Evolutionary conservation across 2,329 filamentous ascomycete species (phyloP), one percentile per base, ranked within the genome.

Genomic region (Sporothrix sp.): DNA sequence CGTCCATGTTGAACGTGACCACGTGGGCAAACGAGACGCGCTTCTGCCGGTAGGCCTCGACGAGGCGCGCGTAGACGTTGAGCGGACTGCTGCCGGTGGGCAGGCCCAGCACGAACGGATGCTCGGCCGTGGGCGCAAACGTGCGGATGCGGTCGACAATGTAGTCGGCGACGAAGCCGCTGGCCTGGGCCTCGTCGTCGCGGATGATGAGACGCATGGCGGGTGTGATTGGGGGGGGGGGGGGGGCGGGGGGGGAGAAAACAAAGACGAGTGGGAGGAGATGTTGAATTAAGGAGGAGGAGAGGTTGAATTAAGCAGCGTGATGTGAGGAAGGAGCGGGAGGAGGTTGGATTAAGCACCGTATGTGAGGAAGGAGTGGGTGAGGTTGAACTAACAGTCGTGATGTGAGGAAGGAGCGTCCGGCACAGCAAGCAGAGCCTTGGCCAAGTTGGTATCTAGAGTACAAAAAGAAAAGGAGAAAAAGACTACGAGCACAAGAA

Each of bases 41-140:
- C 58, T 77, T 78, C 51, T 73, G 70, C 62, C 81, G 80, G 69
- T 79, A 73, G 54, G 71, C 72, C 54, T 72, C 67, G 25, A 88
- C 84, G 2, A 88, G 73, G 54, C 79, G 72, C 60, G 78, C 75
- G 71, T 88, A 87, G 59, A 87, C 78, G 51, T 76, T 71, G 53
- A 85, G 74, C 1, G 84, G 84, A 50, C 78, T 85, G 60, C 81
- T 85, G 44, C 84, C 84, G 5, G 84, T 87, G 1, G 84, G 84
- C 39, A 87, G 72, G 42, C 84, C 84, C 32, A 87, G 75, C 1
- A 87, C 82, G 61, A 87, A 87, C 1, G 82, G 84, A 54, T 76
- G 77, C 49, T 73, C 66, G 38, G 77, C 69, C 1, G 81, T 82
- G 3, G 84, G 82, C 23, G 71, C 71, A 66, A 84, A 87, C 50